phyloP scores from a whole-genome alignment of 1,284 basidiomycete species.

The Rhodotorula sp. region DNA sequence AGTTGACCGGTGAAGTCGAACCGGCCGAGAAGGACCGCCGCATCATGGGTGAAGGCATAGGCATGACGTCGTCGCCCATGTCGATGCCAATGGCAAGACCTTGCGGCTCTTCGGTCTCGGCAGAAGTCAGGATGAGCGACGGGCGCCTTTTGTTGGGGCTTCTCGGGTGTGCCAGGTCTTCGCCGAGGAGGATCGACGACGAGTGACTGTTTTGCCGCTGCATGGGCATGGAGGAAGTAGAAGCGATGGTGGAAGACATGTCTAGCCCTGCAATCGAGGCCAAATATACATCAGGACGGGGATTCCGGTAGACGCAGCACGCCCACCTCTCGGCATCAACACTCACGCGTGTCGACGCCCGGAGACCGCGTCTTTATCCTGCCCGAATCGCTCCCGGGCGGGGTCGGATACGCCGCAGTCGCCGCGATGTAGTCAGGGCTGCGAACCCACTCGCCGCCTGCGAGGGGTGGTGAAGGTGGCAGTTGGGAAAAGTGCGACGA shows the following conservation, averaged over 20 bases:
- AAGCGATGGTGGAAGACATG: background rate
- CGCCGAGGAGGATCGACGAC: constrained; percentile 28
- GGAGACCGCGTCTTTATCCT: constrained; percentile 1
- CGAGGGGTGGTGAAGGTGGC: constrained; percentile 24
- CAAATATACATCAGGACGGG: background rate
- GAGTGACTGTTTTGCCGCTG: constrained; percentile 4
- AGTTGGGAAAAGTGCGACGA: constrained; percentile 21
- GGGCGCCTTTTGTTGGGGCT: constrained; percentile 22
- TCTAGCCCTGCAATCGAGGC: constrained; percentile 1
- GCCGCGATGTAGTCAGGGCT: background rate
- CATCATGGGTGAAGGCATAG: constrained; percentile 12
- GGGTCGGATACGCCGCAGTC: constrained; percentile 13
- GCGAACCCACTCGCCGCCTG: background rate
- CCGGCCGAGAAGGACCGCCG: constrained; percentile 22
- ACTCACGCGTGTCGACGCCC: constrained; percentile 18
- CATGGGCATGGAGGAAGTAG: background rate
- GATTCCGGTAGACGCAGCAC: background rate
- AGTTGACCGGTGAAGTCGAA: constrained; percentile 12
- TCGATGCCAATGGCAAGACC: constrained; percentile 29
- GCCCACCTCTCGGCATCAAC: too few species aligned
- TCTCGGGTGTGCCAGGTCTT: constrained; percentile 15
- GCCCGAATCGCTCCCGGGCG: constrained; percentile 16
- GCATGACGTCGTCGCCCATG: constrained; percentile 4
- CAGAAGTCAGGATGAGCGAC: constrained; percentile 36
- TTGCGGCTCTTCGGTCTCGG: constrained; percentile 26